A percentile compares a stretch with the other conserved stretches of the same genome.
These are phyloP conservation scores for Saprolegnia parasitica DNA, from an alignment of 352 stramenopile species.

Conservation along the genomic window DNA sequence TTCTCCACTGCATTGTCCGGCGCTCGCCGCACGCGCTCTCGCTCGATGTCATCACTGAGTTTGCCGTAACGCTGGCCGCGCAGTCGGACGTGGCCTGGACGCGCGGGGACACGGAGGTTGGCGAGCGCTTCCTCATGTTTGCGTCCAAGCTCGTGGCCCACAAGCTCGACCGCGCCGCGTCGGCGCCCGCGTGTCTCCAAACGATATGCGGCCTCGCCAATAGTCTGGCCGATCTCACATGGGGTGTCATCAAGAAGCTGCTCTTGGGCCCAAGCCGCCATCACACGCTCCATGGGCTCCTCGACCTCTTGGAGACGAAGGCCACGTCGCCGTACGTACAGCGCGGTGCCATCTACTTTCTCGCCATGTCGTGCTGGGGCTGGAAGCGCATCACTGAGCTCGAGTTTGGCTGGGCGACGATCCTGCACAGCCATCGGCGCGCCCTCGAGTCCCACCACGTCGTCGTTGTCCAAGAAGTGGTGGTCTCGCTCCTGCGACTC, in stretches of 20 bases:
- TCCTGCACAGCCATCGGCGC: slow-evolving; percentile 60
- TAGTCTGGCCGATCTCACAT: slow-evolving; percentile 56
- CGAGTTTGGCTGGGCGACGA: slow-evolving; percentile 67
- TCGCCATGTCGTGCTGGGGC: slow-evolving; percentile 86
- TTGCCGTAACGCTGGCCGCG: slow-evolving; percentile 59
- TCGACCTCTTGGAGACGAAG: slow-evolving; percentile 61
- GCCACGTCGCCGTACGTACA: slow-evolving; percentile 66
- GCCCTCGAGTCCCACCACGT: slow-evolving; percentile 60
- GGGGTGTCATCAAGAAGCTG: slow-evolving; percentile 76
- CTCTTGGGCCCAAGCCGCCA: slow-evolving; percentile 60
- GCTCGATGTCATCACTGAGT: slow-evolving; percentile 59
- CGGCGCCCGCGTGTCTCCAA: slow-evolving; percentile 53
- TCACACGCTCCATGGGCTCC: slow-evolving; percentile 60
- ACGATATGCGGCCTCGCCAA: slow-evolving; percentile 84
- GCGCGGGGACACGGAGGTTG: slow-evolving; percentile 64
- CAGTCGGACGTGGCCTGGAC: slow-evolving; percentile 70
- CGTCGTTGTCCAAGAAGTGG: slow-evolving; percentile 84
- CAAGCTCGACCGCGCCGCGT: slow-evolving; percentile 50
- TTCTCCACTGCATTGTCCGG: slow-evolving; percentile 72
- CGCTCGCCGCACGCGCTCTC: slow-evolving; percentile 53
- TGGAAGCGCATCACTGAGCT: slow-evolving; percentile 71
- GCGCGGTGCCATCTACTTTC: slow-evolving; percentile 78
- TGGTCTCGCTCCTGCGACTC: slow-evolving; percentile 76
- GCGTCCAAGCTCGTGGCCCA: slow-evolving; percentile 67
- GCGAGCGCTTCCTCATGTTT: slow-evolving; percentile 65